These are phyloP conservation scores for Cercospora berteroae DNA, from an alignment of 2,329 filamentous ascomycete species.

Conservation along the genomic window DNA sequence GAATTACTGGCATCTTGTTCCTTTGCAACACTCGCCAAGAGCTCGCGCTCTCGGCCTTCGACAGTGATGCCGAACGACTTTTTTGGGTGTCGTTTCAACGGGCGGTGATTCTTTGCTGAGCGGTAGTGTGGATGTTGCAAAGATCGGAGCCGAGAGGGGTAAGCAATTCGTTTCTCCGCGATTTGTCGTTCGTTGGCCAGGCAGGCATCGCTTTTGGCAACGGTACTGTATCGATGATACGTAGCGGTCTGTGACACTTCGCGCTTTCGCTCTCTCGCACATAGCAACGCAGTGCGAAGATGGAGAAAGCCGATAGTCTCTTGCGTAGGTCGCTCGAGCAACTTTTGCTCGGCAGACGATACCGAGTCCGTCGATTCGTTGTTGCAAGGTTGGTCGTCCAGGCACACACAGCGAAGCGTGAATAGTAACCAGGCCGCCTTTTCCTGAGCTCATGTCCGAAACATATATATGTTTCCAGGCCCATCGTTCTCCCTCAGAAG, in stretches of 20 bases:
- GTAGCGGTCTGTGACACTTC: slow-evolving; percentile 1
- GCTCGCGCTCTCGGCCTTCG: slow-evolving; percentile 7
- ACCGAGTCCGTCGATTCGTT: background rate
- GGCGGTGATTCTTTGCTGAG: background rate
- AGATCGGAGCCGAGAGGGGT: slow-evolving; percentile 5
- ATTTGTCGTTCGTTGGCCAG: background rate
- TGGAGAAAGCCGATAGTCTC: background rate
- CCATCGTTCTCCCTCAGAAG: slow-evolving; percentile 6
- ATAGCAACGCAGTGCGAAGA: background rate
- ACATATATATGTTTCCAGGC: slow-evolving; percentile 10
- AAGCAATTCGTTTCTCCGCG: background rate
- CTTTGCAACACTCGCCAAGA: background rate
- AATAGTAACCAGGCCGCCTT: background rate
- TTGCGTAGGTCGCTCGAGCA: background rate
- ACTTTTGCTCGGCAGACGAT: background rate
- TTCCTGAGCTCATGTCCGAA: background rate
- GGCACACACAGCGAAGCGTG: background rate
- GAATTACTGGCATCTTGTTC: background rate
- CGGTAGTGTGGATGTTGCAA: background rate
- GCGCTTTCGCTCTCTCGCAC: slow-evolving; percentile 1
- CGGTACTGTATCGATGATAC: background rate
- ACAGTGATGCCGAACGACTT: background rate
- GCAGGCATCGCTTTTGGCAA: background rate
- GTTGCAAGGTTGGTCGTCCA: background rate
- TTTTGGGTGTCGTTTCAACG: slow-evolving; percentile 1